Conservation (phyloP, 306 rosid genomes). For the Pyrus pyrifolia region DNA sequence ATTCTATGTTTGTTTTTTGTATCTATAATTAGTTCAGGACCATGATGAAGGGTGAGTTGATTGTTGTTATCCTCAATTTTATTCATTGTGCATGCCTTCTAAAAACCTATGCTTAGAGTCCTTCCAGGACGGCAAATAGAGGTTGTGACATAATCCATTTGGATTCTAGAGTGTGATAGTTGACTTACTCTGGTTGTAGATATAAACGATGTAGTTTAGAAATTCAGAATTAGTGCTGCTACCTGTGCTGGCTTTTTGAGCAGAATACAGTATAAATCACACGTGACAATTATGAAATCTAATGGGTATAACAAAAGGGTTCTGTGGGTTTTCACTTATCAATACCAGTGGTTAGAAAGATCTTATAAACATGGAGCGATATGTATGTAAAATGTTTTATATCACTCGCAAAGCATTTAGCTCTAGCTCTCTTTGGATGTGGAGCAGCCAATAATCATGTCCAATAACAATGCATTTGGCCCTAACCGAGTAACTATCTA, state of each 20-base stretch:
- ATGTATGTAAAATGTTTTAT: background rate
- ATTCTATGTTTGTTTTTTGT: background rate
- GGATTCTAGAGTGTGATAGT: background rate
- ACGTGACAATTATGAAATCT: background rate
- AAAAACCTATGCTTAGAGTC: background rate
- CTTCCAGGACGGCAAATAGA: background rate
- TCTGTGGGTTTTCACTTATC: background rate
- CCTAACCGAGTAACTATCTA: background rate
- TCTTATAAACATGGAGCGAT: background rate
- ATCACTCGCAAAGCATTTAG: background rate
- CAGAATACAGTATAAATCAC: background rate
- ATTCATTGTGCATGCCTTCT: background rate
- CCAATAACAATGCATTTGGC: background rate
- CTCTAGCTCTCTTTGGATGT: background rate
- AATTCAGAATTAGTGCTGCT: background rate
- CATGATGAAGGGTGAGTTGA: background rate
- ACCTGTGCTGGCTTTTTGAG: background rate
- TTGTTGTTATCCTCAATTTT: background rate
- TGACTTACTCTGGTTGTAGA: background rate
- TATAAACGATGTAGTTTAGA: background rate
- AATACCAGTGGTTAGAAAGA: background rate
- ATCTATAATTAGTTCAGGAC: background rate
- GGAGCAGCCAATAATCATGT: background rate
- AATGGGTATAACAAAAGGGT: background rate
- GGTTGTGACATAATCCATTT: background rate